Base-by-base conservation (phyloP, 257 asterid genomes). In the Solanum stenotomum region DNA sequence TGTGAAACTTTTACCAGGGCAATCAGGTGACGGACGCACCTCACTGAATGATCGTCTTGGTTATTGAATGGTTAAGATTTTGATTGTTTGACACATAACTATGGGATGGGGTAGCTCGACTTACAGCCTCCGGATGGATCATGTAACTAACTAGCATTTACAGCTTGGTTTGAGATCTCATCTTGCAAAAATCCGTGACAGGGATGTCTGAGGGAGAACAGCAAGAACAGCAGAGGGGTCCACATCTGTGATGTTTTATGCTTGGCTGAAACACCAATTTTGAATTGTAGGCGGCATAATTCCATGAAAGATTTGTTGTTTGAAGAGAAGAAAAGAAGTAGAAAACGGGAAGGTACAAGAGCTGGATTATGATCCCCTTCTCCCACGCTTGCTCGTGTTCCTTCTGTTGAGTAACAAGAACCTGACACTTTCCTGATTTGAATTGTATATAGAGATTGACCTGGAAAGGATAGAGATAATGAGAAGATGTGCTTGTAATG, bases 1-100 rank as follows among this genome's bases (percentile, higher is more conserved):
- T 86, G 82, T 81, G 84, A 23, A 85, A 56, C 46, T 92, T 90
- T 27, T 81, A 85, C 67, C 94, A 96, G 98, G 98, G 70, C 99
- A 97, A 93, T 96, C 98, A 1, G 99, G 99, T 27, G 99, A 97
- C 84, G 99, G 98, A 20, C 96, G 98, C 22, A 97, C 98, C 52
- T 92, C 98, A 4, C 88, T 97, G 89, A 96, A 97, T 88, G 98
- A 97, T 87, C 98, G 96, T 37, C 90, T 93, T 87, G 99, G 99
- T 65, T 97, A 96, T 91, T 97, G 86, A 92, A 27, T 72, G 86
- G 70, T 10, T 10, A 42, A 82, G 44, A 82, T 29, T 29, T 59
- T 25, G 10, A 75, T 46, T 31, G 70, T 49, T 29, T 7, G 8
- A 49, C 86, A 82, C 44, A 16, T 44, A 20, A 70, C 27, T 27